phyloP scores from a whole-genome alignment of 768 basidiomycete genomes.

The Phylloporus sp. region DNA sequence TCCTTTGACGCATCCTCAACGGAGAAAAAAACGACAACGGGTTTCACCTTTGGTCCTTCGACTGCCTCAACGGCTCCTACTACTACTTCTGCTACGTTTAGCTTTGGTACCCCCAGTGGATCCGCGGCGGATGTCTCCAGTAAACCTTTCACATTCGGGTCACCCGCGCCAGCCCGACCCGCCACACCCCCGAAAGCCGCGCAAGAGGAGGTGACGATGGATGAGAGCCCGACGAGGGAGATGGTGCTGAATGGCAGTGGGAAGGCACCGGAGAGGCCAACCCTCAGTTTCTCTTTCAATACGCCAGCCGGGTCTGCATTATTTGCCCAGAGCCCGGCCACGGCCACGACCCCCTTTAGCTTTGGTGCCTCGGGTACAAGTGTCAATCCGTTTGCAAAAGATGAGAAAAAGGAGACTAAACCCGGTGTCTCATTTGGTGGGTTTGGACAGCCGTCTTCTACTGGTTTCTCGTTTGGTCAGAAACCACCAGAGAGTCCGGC shows the following conservation, averaged over 20 bases:
- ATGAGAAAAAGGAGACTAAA: conserved; percentile 43
- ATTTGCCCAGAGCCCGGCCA: conserved; percentile 33
- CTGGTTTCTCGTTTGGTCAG: conserved; percentile 47
- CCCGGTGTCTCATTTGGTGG: conserved; percentile 38
- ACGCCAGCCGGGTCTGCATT: conserved; percentile 32
- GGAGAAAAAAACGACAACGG: conserved; percentile 33
- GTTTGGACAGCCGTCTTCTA: conserved; percentile 42
- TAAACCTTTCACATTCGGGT: conserved; percentile 54
- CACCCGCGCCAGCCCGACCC: conserved; percentile 40
- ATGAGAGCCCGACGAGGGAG: conserved; percentile 73
- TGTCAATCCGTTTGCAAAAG: conserved; percentile 47
- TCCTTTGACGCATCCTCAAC: conserved; percentile 33
- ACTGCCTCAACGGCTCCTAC: conserved; percentile 31
- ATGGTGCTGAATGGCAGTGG: conserved; percentile 39
- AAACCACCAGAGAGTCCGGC: conserved; percentile 36
- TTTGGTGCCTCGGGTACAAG: conserved; percentile 29
- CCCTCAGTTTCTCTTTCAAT: conserved; percentile 47
- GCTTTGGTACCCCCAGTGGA: conserved; percentile 42
- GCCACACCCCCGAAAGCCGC: conserved; percentile 62
- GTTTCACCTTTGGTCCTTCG: conserved; percentile 43
- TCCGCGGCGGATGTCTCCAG: conserved; percentile 39
- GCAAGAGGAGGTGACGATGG: conserved; percentile 73
- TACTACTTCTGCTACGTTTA: conserved; percentile 34
- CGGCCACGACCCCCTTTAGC: conserved; percentile 30
- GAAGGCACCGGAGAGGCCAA: conserved; percentile 38